These are phyloP conservation scores for Fomitopsis palustris DNA, from an alignment of 1,284 basidiomycete genomes.

Conservation along the genomic window DNA sequence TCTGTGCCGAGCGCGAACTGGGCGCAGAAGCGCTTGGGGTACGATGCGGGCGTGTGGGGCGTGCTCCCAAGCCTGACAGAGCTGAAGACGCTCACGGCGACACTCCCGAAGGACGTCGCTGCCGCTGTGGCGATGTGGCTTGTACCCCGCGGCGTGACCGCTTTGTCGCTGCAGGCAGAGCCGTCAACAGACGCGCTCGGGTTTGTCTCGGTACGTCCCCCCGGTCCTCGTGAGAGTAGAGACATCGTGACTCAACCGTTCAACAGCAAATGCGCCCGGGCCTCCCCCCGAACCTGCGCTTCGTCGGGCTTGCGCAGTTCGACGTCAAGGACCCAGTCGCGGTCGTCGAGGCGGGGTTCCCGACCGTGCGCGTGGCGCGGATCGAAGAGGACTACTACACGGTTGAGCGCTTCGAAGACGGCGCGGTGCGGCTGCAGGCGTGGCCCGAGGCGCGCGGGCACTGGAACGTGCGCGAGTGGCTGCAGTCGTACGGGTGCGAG, in stretches of 20 bases:
- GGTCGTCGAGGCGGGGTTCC: conserved; percentile 56
- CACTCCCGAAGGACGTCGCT: conserved; percentile 60
- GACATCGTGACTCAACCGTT: too few relatives aligned
- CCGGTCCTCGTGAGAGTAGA: neutral
- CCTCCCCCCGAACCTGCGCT: conserved; percentile 50
- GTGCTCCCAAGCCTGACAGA: conserved; percentile 55
- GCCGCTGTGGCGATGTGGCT: conserved; percentile 65
- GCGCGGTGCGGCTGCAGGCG: conserved; percentile 30
- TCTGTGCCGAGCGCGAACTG: conserved; percentile 45
- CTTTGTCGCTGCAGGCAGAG: conserved; percentile 47
- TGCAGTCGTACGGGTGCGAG: conserved; percentile 44
- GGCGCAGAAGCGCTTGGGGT: conserved; percentile 50
- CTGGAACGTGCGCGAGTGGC: conserved; percentile 55
- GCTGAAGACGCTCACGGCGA: conserved; percentile 51
- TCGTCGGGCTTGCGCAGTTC: conserved; percentile 50
- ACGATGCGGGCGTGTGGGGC: conserved; percentile 66
- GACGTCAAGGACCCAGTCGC: conserved; percentile 39
- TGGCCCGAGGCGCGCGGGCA: conserved; percentile 52
- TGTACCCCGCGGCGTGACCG: conserved; percentile 53
- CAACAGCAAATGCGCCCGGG: conserved; percentile 61
- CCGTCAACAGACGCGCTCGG: conserved; percentile 28
- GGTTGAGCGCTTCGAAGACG: conserved; percentile 41
- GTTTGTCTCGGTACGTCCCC: conserved; percentile 27
- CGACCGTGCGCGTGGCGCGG: conserved; percentile 51
- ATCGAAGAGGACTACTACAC: conserved; percentile 56